Evolutionary conservation across 345 rosid genomes (phyloP), one percentile per base, ranked within the genome.

Genomic region (Geranium rotundifolium): DNA sequence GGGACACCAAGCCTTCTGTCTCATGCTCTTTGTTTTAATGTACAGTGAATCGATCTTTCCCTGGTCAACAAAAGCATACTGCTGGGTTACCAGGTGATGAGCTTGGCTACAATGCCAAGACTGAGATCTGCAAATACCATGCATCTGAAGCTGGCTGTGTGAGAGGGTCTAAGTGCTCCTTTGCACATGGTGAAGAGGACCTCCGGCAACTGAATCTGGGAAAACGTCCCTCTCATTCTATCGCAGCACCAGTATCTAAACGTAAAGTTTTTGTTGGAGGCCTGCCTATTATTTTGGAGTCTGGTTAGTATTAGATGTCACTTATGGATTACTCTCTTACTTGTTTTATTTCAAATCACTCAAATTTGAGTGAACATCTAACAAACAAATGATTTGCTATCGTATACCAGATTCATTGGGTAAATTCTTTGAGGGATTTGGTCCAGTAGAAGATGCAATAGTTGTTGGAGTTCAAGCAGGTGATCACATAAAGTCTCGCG

Each of bases 191-290:
- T 60, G 65, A 72, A 59, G 80, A 77, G 72, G 81, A 77, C 64
- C 77, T 62, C 56, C 67, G 27, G 72, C 73, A 64, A 68, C n/a
- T n/a, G n/a, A n/a, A n/a, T n/a, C 27, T 34, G 37, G 72, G 71
- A 76, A 64, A 34, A 60, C 62, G 13, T 52, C 46, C 56, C 72
- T 2, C 37, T 31, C 37, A 31, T 31, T 65, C 62, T 75, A 70
- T 29, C 18, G 20, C 39, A 8, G 19, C 61, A 54, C 39, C 41
- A 63, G 71, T 59, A 34, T 63, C 59, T 29, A 77, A 65, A 50
- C 66, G 80, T 29, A 82, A 68, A 66, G 56, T 84, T 62, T 84
- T 84, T 65, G 81, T 84, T 0, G 85, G 85, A 13, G 86, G 90
- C 62, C 78, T 85, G 39, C 85, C 81, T 60, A 61, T 68, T 56